Evolutionary conservation across 1,284 basidiomycete genomes (phyloP), one percentile per base, ranked within the genome.

Genomic region (Moniliophthora roreri): DNA sequence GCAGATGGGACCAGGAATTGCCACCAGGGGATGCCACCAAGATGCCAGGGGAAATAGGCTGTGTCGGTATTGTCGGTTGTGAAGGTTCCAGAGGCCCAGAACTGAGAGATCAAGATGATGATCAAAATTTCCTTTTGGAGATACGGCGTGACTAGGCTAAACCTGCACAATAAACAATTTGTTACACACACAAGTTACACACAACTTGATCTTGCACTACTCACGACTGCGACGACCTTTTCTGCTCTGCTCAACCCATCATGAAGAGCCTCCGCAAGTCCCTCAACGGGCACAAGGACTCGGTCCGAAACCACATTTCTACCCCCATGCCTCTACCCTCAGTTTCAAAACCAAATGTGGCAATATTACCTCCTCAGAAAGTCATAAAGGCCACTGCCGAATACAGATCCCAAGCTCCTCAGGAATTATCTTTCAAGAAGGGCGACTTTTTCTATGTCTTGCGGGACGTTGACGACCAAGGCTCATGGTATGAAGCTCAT

Each of bases 371-470:
- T 1, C 95, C 97, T 0, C 91, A 96, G 73, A 96, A 95, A 69
- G 95, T 98, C 66, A 97, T 99, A 64, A 88, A 92, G 54, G 95
- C 97, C 4, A 77, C 91, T 58, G 70, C 79, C 23, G 69, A 80
- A 18, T 87, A 95, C 73, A 74, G 80, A 40, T 85, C 92, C 1
- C 78, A 81, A 52, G 83, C 87, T 0, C 91, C 94, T 0, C 88
- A 93, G 65, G 90, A 98, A 66, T 84, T 99, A 51, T 85, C 91
- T 40, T 99, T 98, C 68, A 79, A 84, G 60, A 91, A 91, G 71
- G 97, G 97, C 58, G 97, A 99, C 75, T 98, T 98, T 73, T 98
- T 98, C 77, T 93, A 98, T 72, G 95, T 99, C 54, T 79, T 93
- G 34, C 84, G 84, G 58, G 93, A 96, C 62, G 75, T 80, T 15